Conservation (phyloP, 176 grass and related monocot species). For the Musa beccarii region DNA sequence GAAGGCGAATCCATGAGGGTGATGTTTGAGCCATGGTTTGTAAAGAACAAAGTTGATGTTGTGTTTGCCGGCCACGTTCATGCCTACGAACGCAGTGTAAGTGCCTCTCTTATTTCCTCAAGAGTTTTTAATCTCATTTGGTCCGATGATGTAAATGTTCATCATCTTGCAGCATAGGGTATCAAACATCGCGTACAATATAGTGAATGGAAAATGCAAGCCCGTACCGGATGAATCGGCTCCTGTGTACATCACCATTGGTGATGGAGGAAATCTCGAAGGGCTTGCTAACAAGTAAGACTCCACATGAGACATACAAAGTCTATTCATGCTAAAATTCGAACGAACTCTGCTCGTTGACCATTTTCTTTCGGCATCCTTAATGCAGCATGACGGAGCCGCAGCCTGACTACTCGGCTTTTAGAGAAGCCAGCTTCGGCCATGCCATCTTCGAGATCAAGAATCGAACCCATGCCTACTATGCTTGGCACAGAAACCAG, state of each 20-base stretch:
- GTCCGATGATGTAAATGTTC: background rate
- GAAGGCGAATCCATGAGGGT: conserved; percentile 92
- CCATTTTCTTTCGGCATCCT: background rate
- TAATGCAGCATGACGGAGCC: conserved; percentile 63
- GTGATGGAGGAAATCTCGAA: conserved; percentile 82
- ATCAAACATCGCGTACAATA: conserved; percentile 69
- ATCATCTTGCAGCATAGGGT: conserved; percentile 52
- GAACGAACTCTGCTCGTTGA: background rate
- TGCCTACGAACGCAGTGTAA: conserved; percentile 81
- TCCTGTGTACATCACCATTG: conserved; percentile 78
- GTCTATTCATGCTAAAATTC: background rate
- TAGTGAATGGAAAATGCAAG: conserved; percentile 52
- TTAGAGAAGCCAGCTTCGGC: conserved; percentile 83
- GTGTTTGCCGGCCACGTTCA: conserved; percentile 89
- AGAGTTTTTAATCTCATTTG: background rate
- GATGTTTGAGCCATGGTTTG: conserved; percentile 79
- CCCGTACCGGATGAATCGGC: conserved; percentile 46
- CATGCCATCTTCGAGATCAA: conserved; percentile 88
- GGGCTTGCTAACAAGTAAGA: conserved; percentile 70
- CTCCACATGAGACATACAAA: background rate
- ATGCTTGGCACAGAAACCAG: conserved; percentile 81
- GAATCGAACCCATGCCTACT: conserved; percentile 85
- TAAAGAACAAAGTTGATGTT: conserved; percentile 75
- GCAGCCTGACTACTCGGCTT: conserved; percentile 82
- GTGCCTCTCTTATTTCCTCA: background rate